phyloP scores from a whole-genome alignment of 2,329 filamentous ascomycete species.

The Fusarium sp. region DNA sequence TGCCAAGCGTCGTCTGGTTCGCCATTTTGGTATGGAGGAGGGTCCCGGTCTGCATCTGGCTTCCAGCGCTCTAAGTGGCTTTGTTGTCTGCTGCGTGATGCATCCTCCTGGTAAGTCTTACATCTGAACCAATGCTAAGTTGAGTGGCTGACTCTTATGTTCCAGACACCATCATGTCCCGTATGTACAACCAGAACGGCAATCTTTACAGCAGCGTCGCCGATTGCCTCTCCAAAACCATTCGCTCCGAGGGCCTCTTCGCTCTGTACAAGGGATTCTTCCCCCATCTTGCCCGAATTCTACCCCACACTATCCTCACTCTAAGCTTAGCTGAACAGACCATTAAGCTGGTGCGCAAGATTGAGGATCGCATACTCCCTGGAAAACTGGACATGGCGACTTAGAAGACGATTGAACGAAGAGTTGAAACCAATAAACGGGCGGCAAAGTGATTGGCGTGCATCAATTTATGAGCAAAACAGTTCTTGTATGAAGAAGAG shows the following conservation, averaged over 20 bases:
- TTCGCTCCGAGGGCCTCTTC: slow-evolving; percentile 88
- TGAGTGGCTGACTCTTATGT: neutral
- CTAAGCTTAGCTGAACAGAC: slow-evolving; percentile 96
- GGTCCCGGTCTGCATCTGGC: slow-evolving; percentile 88
- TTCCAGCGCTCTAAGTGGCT: slow-evolving; percentile 89
- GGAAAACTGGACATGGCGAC: slow-evolving; percentile 46
- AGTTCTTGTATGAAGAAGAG: slow-evolving; percentile 24
- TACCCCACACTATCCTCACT: slow-evolving; percentile 95
- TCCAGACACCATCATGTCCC: slow-evolving; percentile 94
- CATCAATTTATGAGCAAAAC: slow-evolving; percentile 16
- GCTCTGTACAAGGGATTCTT: slow-evolving; percentile 99
- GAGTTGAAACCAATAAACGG: neutral
- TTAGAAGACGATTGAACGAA: neutral
- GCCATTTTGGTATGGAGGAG: slow-evolving; percentile 89
- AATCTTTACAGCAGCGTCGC: slow-evolving; percentile 95
- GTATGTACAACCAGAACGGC: slow-evolving; percentile 98
- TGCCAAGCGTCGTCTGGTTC: slow-evolving; percentile 86
- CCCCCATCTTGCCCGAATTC: slow-evolving; percentile 90
- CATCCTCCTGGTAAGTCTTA: slow-evolving; percentile 82
- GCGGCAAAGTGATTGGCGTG: neutral
- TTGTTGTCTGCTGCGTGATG: slow-evolving; percentile 98
- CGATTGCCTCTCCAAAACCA: slow-evolving; percentile 90
- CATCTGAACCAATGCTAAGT: neutral
- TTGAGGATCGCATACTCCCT: slow-evolving; percentile 72
- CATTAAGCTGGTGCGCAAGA: slow-evolving; percentile 86